Conservation (phyloP, 192 early-diverging fungal species). For the Coemansia sp. region DNA sequence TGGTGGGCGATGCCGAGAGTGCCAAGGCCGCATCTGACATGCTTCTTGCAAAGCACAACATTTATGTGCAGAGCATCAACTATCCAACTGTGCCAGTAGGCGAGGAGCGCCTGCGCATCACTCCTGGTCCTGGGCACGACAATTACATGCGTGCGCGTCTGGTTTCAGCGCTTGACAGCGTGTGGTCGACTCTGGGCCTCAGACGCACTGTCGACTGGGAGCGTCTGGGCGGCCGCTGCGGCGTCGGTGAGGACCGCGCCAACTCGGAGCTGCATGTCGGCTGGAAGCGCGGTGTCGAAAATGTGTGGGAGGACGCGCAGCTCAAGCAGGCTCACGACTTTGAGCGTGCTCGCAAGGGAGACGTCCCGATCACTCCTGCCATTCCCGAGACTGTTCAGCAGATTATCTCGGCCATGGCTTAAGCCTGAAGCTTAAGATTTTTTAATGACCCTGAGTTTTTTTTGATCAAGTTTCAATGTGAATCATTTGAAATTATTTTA, state of each 20-base stretch:
- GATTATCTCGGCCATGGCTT: conserved; percentile 9
- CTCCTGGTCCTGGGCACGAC: conserved; percentile 94
- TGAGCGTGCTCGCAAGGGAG: conserved; percentile 50
- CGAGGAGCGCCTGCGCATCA: conserved; percentile 96
- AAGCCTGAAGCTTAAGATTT: background rate
- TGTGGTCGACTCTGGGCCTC: conserved; percentile 86
- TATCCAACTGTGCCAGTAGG: conserved; percentile 94
- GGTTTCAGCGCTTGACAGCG: conserved; percentile 76
- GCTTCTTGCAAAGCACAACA: conserved; percentile 81
- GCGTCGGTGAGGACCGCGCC: conserved; percentile 68
- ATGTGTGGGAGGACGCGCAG: conserved; percentile 53
- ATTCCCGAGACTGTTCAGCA: conserved; percentile 52
- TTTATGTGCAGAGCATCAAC: conserved; percentile 99
- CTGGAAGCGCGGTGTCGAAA: conserved; percentile 50
- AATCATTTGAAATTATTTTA: background rate
- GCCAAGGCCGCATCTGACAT: conserved; percentile 93
- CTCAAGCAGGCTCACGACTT: conserved; percentile 48
- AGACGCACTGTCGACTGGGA: conserved; percentile 86
- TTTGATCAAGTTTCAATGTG: background rate
- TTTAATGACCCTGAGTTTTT: background rate
- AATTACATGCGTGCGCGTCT: conserved; percentile 77
- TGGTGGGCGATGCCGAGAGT: conserved; percentile 93
- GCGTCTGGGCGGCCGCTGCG: conserved; percentile 79
- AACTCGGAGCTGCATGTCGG: conserved; percentile 47
- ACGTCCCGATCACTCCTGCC: conserved; percentile 30